A percentile compares a stretch with the other conserved stretches of the same genome.
These are phyloP conservation scores for Eimeria necatrix DNA, from an alignment of 169 alveolate species.

Conservation along the genomic window DNA sequence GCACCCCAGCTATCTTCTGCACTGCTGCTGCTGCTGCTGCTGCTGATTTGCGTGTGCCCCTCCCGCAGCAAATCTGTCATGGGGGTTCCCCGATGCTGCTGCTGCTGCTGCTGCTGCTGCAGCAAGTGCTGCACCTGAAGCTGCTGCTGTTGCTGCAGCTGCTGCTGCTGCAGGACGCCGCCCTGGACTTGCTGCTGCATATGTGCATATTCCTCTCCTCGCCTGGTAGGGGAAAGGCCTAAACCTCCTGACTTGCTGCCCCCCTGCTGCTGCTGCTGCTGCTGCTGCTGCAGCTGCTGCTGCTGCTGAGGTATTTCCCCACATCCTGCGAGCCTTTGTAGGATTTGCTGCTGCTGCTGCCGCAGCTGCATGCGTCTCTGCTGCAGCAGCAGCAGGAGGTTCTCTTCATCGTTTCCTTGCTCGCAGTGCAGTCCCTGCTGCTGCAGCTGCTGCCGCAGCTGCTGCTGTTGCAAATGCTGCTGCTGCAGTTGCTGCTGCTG, in stretches of 20 bases:
- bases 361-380: conserved; percentile 57
- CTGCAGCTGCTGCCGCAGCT: conserved; percentile 52
- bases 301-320: background rate
- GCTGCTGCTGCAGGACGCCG: conserved; percentile 20
- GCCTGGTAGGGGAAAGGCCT: background rate
- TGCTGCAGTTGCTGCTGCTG: conserved; percentile 24
- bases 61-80: background rate
- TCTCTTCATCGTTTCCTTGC: conserved; percentile 26
- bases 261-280: background rate
- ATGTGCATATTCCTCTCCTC: background rate
- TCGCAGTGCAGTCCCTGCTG: conserved; percentile 8
- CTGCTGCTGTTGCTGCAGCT: conserved; percentile 13
- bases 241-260: background rate
- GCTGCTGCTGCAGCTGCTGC: conserved; percentile 11
- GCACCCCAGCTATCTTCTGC: background rate
- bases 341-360: conserved; percentile 70
- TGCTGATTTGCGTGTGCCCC: background rate
- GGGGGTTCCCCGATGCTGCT: background rate
- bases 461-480: conserved; percentile 29
- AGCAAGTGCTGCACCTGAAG: background rate
- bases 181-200: conserved; percentile 10
- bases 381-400: conserved; percentile 47
- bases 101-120: conserved; percentile 18
- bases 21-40: conserved; percentile 47
- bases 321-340: background rate